Evolutionary conservation across 1,284 basidiomycete genomes (phyloP).

Genomic region (Mycena citricolor): DNA sequence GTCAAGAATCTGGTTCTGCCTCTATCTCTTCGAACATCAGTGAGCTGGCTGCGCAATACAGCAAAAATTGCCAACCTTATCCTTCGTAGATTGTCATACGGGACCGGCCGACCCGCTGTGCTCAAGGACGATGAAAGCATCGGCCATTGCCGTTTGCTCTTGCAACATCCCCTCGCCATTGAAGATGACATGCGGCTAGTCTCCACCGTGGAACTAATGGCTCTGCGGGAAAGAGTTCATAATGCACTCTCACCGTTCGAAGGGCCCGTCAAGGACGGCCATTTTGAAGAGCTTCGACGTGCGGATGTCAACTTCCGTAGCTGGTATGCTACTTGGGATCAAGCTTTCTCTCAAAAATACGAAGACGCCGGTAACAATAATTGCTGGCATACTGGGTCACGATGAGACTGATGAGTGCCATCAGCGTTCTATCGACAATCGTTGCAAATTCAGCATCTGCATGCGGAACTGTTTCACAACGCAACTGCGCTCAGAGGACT

Average conservation of each 20-base stretch:
- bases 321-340: conserved; percentile 79
- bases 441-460: conserved; percentile 75
- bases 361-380: conserved; percentile 76
- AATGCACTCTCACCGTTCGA: conserved; percentile 71
- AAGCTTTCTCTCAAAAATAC: conserved; percentile 77
- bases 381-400: too few species aligned
- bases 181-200: conserved; percentile 94
- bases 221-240: conserved; percentile 74
- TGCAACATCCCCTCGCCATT: conserved; percentile 85
- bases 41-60: conserved; percentile 51
- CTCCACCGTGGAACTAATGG: conserved; percentile 85
- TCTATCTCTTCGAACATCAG: conserved; percentile 93
- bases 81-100: conserved; percentile 76
- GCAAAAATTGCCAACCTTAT: too few species aligned
- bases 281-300: conserved; percentile 61
- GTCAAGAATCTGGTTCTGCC: conserved; percentile 85
- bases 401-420: too few species aligned
- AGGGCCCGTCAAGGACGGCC: conserved; percentile 63
- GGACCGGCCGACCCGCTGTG: conserved; percentile 88
- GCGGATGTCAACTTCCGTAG: conserved; percentile 67
- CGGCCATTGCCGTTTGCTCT: conserved; percentile 73
- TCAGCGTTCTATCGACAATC: conserved; percentile 81
- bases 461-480: conserved; percentile 80
- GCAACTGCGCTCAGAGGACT: conserved; percentile 76
- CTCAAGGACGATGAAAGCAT: conserved; percentile 91